Evolutionary conservation across 352 stramenopile genomes (phyloP), one percentile per base, ranked within the genome.

Genomic region (Pythium scleroteichum): DNA sequence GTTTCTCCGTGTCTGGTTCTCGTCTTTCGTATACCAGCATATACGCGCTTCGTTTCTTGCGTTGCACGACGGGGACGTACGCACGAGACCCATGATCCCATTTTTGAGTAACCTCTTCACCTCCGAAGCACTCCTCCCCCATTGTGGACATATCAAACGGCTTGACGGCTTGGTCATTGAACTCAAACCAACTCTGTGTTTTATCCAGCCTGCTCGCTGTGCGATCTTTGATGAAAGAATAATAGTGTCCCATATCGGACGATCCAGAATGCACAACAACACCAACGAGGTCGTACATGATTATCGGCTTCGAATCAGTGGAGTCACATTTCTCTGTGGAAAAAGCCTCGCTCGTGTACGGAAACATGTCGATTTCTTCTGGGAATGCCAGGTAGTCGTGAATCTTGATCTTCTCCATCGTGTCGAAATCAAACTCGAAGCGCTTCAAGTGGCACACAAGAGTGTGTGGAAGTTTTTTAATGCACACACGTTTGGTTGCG

Each of bases 221-320:
- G 32, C 87, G 73, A 42, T 98, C 88, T 26, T 91, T 86, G 44
- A 98, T 90, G 71, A 96, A 98, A 20, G 84, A 97, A 66, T 98
- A 98, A 64, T 98, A 98, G 76, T 98, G 94, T 0, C 94, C 94
- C 48, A 82, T 96, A 53, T 98, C 88, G 0, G 87, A 81, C 19
- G 89, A 97, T 1, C 94, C 94, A 0, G 83, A 96, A 66, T 98
- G 94, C 4, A 98, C 90, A 17, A 98, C 88, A 16, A 98, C 78
- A 9, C 94, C 94, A 6, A 89, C 79, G 7, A 98, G 81, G 20
- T 97, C 79, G 60, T 98, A 98, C 74, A 93, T 73, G 5, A n/a
- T 27, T 14, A 44, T 17, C 2, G n/a, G 38, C 16, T 44, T 32
- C 4, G 17, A 16, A 4, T 24, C 10, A 29, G 19, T 22, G 14